phyloP scores from a whole-genome alignment of 306 rosid genomes.

The Dalbergia oliveri region DNA sequence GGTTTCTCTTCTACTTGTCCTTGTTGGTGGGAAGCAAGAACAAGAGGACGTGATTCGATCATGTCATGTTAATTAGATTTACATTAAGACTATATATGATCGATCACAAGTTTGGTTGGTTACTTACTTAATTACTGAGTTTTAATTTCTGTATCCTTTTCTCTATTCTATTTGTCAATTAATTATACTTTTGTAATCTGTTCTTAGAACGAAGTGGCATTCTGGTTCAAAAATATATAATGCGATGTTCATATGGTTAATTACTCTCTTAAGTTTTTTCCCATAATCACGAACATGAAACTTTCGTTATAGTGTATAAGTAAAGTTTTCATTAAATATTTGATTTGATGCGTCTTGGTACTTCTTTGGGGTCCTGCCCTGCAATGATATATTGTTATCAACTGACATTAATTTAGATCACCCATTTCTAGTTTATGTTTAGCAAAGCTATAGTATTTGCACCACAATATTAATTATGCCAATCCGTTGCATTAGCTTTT shows the following conservation, averaged over 20 bases:
- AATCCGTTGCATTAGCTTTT: no score
- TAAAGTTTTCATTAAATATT: not conserved
- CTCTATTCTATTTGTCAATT: constrained; percentile 35
- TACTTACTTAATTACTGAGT: not conserved
- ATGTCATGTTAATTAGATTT: not conserved
- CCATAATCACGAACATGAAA: not conserved
- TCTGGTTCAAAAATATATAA: not conserved
- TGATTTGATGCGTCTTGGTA: not conserved
- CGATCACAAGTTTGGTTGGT: not conserved
- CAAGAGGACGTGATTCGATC: constrained; percentile 67
- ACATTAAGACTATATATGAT: not conserved
- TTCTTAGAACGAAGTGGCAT: not conserved
- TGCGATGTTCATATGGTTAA: not conserved
- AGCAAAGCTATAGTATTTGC: no score
- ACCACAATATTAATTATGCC: no score
- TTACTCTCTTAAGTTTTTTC: not conserved
- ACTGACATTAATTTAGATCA: no score
- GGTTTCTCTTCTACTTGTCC: constrained; percentile 82
- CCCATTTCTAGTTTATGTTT: no score
- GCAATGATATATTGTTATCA: not conserved
- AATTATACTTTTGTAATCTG: constrained; percentile 25
- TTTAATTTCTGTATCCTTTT: constrained; percentile 28
- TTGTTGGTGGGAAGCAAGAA: constrained; percentile 90
- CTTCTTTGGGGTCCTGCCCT: not conserved
- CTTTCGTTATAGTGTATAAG: not conserved